phyloP scores from a whole-genome alignment of 345 rosid species.

The Eucalyptus curtisii region DNA sequence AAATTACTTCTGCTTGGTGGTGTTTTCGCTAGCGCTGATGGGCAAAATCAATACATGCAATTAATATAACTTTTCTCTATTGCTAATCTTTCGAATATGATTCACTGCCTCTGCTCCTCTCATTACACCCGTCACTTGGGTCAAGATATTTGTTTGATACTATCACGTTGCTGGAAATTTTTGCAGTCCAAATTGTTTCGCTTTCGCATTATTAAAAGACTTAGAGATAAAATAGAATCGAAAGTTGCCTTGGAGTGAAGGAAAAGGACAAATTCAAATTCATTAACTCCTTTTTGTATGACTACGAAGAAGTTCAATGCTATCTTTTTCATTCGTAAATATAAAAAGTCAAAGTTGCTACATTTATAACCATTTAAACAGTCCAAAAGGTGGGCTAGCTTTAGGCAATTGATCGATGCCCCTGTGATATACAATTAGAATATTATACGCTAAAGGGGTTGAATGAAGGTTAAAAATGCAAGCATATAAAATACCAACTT shows the following conservation, averaged over 20 bases:
- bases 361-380: background rate
- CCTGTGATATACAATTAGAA: background rate
- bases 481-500: background rate
- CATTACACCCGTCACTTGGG: background rate
- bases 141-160: background rate
- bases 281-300: background rate
- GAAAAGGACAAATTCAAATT: background rate
- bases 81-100: background rate
- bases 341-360: background rate
- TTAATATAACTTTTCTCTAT: background rate
- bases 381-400: background rate
- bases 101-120: background rate
- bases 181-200: background rate
- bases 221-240: background rate
- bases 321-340: background rate
- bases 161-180: background rate
- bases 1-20: background rate
- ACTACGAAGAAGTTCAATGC: background rate
- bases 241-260: background rate
- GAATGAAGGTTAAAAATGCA: background rate
- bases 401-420: background rate
- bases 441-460: background rate
- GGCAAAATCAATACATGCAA: background rate
- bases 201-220: background rate
- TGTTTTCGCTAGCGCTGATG: background rate